Base-by-base conservation (phyloP, 768 basidiomycete genomes). In the Leucosporidium scottii region DNA sequence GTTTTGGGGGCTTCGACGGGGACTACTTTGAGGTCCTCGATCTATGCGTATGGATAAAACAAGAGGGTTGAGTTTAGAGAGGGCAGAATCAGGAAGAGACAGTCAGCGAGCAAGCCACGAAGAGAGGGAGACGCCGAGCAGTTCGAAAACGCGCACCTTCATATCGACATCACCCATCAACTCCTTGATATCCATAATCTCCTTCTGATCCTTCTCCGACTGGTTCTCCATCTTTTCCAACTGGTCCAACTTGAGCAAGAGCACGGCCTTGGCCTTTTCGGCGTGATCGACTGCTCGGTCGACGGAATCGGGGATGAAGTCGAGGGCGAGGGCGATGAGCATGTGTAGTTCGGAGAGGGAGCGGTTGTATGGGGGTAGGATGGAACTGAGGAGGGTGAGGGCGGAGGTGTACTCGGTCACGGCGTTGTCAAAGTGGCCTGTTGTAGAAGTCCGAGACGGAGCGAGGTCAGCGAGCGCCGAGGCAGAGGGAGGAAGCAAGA, bases 311-410 rank as follows among this genome's bases (percentile, higher is more conserved):
- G 72, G 72, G 18, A 70, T 39, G 49, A 73, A 73, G 54, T 73
- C 72, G 60, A 70, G 68, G 47, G 72, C 68, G 60, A 73, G 68
- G 17, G 68, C 72, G 60, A 70, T 65, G 63, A 69, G 63, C 72
- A 70, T 73, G 63, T 73, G 66, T 15, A 67, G 68, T 54, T 76
- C 72, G 7, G 72, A 68, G 20, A 76, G 64, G n/a, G 57, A 31
- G 48, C 75, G 73, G 65, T 76, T 70, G 55, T 68, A 66, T 0
- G 72, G 65, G 0, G 47, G 54, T n/a, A 70, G 67, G 50, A 72
- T 13, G 23, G 44, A 15, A 18, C 49, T 31, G 28, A 74, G 65
- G 62, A 67, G 9, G 1, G 56, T 27, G 48, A 76, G 67, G 0
- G 74, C 61, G 0, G 62, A 31, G 25, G 59, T 27, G 64, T 76